Evolutionary conservation across 1,284 basidiomycete species (phyloP).

Genomic region (Ceratobasidium sp.): DNA sequence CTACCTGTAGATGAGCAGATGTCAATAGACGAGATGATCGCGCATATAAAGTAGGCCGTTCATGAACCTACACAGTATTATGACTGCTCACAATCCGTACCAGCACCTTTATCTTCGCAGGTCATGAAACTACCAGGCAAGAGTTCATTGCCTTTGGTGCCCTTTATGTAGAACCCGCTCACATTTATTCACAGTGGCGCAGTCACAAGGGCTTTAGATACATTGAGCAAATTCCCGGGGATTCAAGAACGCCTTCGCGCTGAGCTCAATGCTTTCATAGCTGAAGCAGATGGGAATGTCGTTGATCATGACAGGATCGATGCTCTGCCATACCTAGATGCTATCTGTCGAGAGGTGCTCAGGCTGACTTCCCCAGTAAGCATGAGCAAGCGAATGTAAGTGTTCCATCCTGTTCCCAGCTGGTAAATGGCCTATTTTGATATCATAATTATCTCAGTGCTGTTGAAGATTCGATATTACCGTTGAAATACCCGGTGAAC

Average conservation of each 20-base stretch:
- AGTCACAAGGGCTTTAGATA: not conserved
- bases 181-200: slow-evolving; percentile 18
- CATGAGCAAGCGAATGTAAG: slow-evolving; percentile 66
- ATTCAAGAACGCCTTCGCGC: slow-evolving; percentile 67
- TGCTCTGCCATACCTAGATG: slow-evolving; percentile 65
- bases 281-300: slow-evolving; percentile 47
- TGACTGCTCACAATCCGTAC: not conserved
- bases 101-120: slow-evolving; percentile 19
- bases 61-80: too few species aligned
- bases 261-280: slow-evolving; percentile 58
- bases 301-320: slow-evolving; percentile 52
- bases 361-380: slow-evolving; percentile 73
- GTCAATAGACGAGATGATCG: not conserved
- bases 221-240: slow-evolving; percentile 29
- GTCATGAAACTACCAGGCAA: slow-evolving; percentile 27
- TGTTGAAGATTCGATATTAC: not conserved
- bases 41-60: not conserved
- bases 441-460: not conserved
- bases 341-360: slow-evolving; percentile 74
- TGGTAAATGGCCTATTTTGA: too few species aligned
- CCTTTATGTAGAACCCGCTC: not conserved
- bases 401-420: too few species aligned
- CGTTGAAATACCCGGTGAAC: not conserved
- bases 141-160: not conserved
- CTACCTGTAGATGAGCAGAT: not conserved